Evolutionary conservation across 2,329 filamentous ascomycete species (phyloP).

Genomic region (Grosmannia huntii): DNA sequence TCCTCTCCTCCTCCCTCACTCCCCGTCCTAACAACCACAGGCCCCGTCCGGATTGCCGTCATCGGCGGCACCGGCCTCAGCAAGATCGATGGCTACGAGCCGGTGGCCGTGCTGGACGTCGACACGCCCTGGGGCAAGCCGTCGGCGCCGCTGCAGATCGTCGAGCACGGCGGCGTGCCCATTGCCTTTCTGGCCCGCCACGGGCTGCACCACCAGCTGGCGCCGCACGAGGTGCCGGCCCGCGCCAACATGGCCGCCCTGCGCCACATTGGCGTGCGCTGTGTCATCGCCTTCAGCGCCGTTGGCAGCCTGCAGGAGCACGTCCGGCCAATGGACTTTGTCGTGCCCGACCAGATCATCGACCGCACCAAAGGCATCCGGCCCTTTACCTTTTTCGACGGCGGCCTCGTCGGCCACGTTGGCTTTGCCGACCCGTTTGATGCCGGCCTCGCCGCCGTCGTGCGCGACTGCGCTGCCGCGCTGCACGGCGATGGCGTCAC

Average conservation of each 20-base stretch:
- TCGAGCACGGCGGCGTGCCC: conserved; percentile 69
- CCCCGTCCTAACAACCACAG: conserved; percentile 23
- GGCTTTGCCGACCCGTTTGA: conserved; percentile 96
- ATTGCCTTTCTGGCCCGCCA: conserved; percentile 93
- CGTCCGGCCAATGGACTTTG: conserved; percentile 92
- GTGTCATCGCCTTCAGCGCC: conserved; percentile 86
- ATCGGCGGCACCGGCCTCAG: conserved; percentile 89
- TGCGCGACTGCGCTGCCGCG: conserved; percentile 60
- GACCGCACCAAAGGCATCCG: conserved; percentile 93
- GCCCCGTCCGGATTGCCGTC: conserved; percentile 69
- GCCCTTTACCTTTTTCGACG: conserved; percentile 92
- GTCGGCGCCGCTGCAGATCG: conserved; percentile 65
- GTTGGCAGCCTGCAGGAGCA: conserved; percentile 87
- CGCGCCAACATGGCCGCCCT: conserved; percentile 98
- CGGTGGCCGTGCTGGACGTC: conserved; percentile 65
- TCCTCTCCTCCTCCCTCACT: neutral
- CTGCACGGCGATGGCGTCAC: conserved; percentile 75
- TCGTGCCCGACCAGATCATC: conserved; percentile 91
- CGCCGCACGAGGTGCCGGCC: conserved; percentile 87
- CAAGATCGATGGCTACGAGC: conserved; percentile 74
- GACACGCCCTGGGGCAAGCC: conserved; percentile 82
- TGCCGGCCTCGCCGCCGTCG: conserved; percentile 58
- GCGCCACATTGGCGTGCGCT: conserved; percentile 75
- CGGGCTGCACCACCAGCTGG: conserved; percentile 75
- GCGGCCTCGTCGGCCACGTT: conserved; percentile 83